Evolutionary conservation across 305 asterid species (phyloP), one percentile per base, ranked within the genome.

Genomic region (Solanum hybrid): DNA sequence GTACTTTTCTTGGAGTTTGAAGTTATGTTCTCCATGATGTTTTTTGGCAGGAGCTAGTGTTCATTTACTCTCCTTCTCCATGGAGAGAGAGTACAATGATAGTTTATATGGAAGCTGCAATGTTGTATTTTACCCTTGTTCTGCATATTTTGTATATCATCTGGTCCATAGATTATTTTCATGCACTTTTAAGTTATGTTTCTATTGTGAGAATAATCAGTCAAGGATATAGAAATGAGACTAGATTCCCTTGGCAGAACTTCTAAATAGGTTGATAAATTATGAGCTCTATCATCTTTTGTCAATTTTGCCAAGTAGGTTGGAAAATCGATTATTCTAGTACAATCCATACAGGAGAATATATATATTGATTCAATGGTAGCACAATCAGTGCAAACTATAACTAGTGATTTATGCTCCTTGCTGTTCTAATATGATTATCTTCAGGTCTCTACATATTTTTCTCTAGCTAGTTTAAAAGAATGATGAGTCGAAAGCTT

Each of bases 171-270:
- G 41, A 15, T 45, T 20, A 20, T 84, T 84, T 51, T 51, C 76
- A 84, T 51, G 29, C 14, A 51, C 88, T 84, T 83, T 51, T 84
- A 84, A 31, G 41, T 51, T 45, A 51, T 31, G 10, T 84, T 31
- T 51, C 88, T 84, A 31, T 84, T 84, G 75, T 84, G 88, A 5
- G 41, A 84, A 84, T 84, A 84, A 20, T 84, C 41, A 51, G 88
- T 84, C 38, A 32, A 29, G 76, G 41, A 29, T 31, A 10, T 29
- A 41, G 73, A 51, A 41, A 51, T 51, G 76, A 51, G 41, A 31
- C 76, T 31, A 84, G 41, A 51, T 37, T 84, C 88, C 76, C 88
- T 51, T 84, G 87, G 37, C 27, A 41, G 37, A 82, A 82, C 17
- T 82, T 33, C 65, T 13, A 41, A 15, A 39, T 41, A 15, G 72